A percentile compares a stretch with the other conserved stretches of the same genome.
Conservation (phyloP, 2,329 filamentous ascomycete genomes). For the Mollisia scopiformis region DNA sequence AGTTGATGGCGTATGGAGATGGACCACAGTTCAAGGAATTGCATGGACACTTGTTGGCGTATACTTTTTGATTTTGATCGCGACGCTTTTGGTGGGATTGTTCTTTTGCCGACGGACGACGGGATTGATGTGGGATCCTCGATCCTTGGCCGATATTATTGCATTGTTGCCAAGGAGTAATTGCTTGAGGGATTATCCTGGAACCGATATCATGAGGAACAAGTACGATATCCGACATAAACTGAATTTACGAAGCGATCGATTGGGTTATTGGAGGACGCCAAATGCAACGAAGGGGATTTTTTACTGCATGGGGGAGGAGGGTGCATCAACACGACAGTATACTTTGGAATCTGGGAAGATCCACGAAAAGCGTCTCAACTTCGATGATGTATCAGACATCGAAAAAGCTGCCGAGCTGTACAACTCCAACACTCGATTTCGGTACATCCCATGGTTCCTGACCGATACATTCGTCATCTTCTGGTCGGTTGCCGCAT, state of each 20-base stretch:
- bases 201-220: slow-evolving; percentile 62
- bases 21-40: slow-evolving; percentile 77
- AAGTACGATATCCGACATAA: slow-evolving; percentile 55
- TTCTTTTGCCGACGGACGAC: slow-evolving; percentile 69
- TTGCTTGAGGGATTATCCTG: slow-evolving; percentile 71
- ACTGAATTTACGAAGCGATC: slow-evolving; percentile 62
- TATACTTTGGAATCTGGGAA: slow-evolving; percentile 53
- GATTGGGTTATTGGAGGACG: slow-evolving; percentile 85
- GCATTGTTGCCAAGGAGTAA: slow-evolving; percentile 81
- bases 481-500: slow-evolving; percentile 62
- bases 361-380: slow-evolving; percentile 44
- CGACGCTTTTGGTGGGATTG: slow-evolving; percentile 59
- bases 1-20: slow-evolving; percentile 67
- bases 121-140: slow-evolving; percentile 83
- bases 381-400: slow-evolving; percentile 18
- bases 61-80: slow-evolving; percentile 68
- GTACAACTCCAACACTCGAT: slow-evolving; percentile 48
- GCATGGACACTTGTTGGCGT: slow-evolving; percentile 78
- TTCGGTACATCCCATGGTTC: slow-evolving; percentile 77
- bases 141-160: slow-evolving; percentile 80
- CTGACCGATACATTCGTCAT: slow-evolving; percentile 69
- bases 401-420: slow-evolving; percentile 27
- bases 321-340: slow-evolving; percentile 52
- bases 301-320: slow-evolving; percentile 80
- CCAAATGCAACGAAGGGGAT: slow-evolving; percentile 63